phyloP scores from a whole-genome alignment of 169 alveolate species.

The Plasmodium fragile region DNA sequence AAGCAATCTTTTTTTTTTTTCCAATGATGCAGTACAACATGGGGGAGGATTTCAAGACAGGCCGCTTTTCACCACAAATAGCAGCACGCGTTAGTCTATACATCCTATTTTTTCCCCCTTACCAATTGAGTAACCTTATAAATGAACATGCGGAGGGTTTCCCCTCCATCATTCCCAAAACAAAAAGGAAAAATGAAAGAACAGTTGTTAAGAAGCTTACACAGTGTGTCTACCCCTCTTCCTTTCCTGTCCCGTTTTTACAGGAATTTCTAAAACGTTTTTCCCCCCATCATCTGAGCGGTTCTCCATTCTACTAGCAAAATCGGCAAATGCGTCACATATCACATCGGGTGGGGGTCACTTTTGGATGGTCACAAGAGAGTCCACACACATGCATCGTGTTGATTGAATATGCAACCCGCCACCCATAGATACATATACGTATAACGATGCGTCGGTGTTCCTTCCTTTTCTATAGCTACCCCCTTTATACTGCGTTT shows the following conservation, averaged over 20 bases:
- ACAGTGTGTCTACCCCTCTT: background rate
- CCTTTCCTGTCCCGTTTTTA: background rate
- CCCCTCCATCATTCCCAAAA: background rate
- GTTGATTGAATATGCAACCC: background rate
- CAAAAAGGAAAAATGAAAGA: background rate
- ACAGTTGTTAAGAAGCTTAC: background rate
- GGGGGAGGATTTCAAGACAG: background rate
- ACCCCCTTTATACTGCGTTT: background rate
- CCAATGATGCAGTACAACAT: background rate
- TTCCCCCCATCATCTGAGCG: background rate
- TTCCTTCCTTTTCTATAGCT: background rate
- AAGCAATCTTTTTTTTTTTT: too few relatives aligned
- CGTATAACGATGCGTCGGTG: background rate
- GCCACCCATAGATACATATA: background rate
- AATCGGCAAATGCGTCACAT: background rate
- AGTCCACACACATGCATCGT: background rate
- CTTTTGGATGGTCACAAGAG: background rate
- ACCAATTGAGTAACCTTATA: background rate
- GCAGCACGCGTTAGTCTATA: background rate
- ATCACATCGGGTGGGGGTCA: background rate
- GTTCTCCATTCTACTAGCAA: background rate
- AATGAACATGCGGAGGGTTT: background rate
- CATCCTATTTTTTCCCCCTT: background rate
- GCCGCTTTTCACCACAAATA: background rate
- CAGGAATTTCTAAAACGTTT: background rate